Evolutionary conservation across 306 rosid genomes (phyloP), one percentile per base, ranked within the genome.

Genomic region (Fragaria iinumae): DNA sequence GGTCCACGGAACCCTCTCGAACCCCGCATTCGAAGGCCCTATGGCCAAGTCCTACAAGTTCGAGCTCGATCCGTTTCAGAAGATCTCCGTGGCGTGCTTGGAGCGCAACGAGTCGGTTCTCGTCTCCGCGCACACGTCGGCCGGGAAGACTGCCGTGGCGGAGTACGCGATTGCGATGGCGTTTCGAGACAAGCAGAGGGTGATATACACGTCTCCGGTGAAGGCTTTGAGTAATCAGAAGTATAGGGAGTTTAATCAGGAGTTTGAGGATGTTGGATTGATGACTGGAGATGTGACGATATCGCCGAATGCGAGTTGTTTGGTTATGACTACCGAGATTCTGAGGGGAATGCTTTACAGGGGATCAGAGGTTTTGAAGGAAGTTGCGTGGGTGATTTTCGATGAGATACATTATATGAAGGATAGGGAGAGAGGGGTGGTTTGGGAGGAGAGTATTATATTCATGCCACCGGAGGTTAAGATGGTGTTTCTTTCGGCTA

Each of bases 371-470:
- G 91, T 94, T 67, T 71, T 94, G 62, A 94, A 94, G 79, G 98
- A 94, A 86, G 98, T 94, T 4, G 93, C 95, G 3, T 94, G 98
- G 97, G 98, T 94, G 50, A 94, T 94, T 39, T 94, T 94, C 64
- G 98, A 94, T 77, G 98, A 94, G 77, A 94, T 94, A 66, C 98
- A 94, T 74, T 94, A 94, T 45, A 94, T 94, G 98, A 91, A 86
- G 88, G 98, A 94, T 84, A 87, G 97, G 6, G 98, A 94, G 74
- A 88, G 98, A 81, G 98, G 98, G 69, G 98, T 94, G 56, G 98
- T 94, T 77, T 94, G 98, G 98, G 98, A 94, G 78, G 98, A 94
- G 85, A 94, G 98, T 85, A 94, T 94, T n/a, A 90, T 94, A 5
- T 94, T 91, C 41, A 82, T 91, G 82, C 98, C 98, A 1, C 93